Evolutionary conservation across 1,284 basidiomycete genomes (phyloP).

Genomic region (Pseudozyma sp.): DNA sequence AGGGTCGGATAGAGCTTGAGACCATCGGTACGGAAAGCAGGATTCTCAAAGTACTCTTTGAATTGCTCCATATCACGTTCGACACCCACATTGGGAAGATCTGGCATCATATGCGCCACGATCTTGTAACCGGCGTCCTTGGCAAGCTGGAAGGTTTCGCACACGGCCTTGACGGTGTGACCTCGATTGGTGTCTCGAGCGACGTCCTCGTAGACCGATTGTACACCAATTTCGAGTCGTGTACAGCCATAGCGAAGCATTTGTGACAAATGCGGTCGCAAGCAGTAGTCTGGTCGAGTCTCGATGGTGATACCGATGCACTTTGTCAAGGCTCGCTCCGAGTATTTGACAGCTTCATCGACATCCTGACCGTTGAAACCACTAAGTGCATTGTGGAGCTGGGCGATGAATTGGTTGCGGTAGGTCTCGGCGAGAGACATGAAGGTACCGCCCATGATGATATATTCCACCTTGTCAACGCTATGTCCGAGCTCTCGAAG

Average conservation of each 20-base stretch:
- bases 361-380: slow-evolving; percentile 91
- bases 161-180: slow-evolving; percentile 96
- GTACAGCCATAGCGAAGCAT: slow-evolving; percentile 99
- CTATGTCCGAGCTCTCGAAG: slow-evolving; percentile 92
- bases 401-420: slow-evolving; percentile 90
- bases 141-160: slow-evolving; percentile 96
- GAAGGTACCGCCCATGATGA: slow-evolving; percentile 99
- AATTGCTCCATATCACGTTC: slow-evolving; percentile 99
- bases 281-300: slow-evolving; percentile 96
- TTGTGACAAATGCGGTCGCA: slow-evolving; percentile 95
- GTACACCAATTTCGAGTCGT: slow-evolving; percentile 96
- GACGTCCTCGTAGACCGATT: slow-evolving; percentile 99
- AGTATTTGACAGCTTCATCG: slow-evolving; percentile 98
- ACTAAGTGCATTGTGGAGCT: slow-evolving; percentile 95
- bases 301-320: slow-evolving; percentile 99
- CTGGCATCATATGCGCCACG: slow-evolving; percentile 75
- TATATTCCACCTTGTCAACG: slow-evolving; percentile 99
- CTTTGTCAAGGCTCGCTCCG: slow-evolving; percentile 96
- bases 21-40: slow-evolving; percentile 95
- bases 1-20: slow-evolving; percentile 98
- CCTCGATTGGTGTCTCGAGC: slow-evolving; percentile 95
- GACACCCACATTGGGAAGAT: slow-evolving; percentile 92
- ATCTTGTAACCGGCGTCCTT: slow-evolving; percentile 98
- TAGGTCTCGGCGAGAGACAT: slow-evolving; percentile 99
- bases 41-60: slow-evolving; percentile 98